phyloP scores from a whole-genome alignment of 345 rosid genomes.

The Rhodomyrtus tomentosa region DNA sequence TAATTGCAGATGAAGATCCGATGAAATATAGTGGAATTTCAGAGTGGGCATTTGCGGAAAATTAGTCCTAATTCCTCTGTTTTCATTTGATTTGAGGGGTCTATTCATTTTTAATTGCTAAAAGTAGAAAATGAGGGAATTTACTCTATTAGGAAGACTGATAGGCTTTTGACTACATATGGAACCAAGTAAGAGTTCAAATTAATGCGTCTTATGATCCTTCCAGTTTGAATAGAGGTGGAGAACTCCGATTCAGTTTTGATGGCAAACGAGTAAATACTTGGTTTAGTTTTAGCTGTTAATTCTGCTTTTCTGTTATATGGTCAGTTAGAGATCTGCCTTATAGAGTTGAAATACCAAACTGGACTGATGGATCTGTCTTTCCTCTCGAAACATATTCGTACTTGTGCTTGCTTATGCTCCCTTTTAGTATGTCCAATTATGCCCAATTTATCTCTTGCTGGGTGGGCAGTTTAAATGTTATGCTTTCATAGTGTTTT shows the following conservation, averaged over 20 bases:
- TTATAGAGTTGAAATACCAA: neutral
- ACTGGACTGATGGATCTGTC: neutral
- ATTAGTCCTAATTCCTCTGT: neutral
- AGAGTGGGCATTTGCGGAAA: neutral
- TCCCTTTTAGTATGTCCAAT: neutral
- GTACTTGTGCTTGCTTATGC: neutral
- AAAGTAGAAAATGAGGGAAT: neutral
- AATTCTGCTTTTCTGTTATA: too few species aligned
- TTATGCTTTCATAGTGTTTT: neutral
- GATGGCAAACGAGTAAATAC: neutral
- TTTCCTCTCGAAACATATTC: neutral
- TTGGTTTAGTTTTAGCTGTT: neutral
- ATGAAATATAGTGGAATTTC: neutral
- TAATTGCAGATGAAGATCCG: neutral
- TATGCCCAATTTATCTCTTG: neutral
- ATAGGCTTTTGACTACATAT: neutral
- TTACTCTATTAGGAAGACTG: neutral
- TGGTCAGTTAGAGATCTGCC: neutral
- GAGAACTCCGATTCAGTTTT: neutral
- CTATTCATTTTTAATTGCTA: neutral
- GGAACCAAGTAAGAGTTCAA: neutral
- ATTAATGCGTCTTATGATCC: neutral
- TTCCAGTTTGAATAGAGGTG: neutral
- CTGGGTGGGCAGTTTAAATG: neutral
- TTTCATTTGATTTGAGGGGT: neutral